Evolutionary conservation across 1,284 basidiomycete genomes (phyloP).

Genomic region (Cryptococcus sp.): DNA sequence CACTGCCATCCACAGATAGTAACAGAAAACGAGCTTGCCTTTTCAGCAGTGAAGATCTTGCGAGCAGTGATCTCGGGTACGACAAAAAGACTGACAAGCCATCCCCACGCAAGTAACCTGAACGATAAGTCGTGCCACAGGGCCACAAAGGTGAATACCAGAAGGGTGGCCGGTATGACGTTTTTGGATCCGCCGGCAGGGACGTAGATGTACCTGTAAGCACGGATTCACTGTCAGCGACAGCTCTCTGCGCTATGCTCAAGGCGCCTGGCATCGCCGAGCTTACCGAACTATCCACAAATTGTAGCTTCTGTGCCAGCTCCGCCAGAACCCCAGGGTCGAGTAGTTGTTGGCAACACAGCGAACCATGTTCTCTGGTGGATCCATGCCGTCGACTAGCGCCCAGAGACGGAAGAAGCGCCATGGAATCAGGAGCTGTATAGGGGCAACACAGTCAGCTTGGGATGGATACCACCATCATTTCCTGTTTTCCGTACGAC

Average conservation of each 20-base stretch:
- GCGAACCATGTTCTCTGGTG: slow-evolving; percentile 97
- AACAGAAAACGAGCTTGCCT: slow-evolving; percentile 54
- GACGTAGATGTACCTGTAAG: slow-evolving; percentile 78
- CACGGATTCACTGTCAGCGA: background rate
- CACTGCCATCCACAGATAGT: background rate
- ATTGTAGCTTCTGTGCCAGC: slow-evolving; percentile 96
- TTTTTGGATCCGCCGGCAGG: slow-evolving; percentile 75
- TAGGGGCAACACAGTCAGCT: background rate
- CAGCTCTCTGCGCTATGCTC: background rate
- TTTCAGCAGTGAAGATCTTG: slow-evolving; percentile 60
- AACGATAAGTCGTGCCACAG: slow-evolving; percentile 96
- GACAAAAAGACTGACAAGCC: slow-evolving; percentile 89
- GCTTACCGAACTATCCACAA: slow-evolving; percentile 84
- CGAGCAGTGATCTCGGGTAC: slow-evolving; percentile 74
- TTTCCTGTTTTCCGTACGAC: background rate
- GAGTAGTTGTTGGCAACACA: slow-evolving; percentile 99
- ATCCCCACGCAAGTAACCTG: slow-evolving; percentile 89
- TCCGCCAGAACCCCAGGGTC: slow-evolving; percentile 86
- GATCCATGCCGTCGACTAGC: slow-evolving; percentile 80
- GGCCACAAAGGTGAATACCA: slow-evolving; percentile 97
- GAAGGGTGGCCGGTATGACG: slow-evolving; percentile 63
- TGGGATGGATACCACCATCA: background rate
- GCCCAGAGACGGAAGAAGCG: slow-evolving; percentile 97
- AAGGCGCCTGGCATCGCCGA: background rate
- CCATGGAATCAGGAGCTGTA: slow-evolving; percentile 87